Evolutionary conservation across 1,284 basidiomycete genomes (phyloP).

Genomic region (Neotropicomus parvogracilis): DNA sequence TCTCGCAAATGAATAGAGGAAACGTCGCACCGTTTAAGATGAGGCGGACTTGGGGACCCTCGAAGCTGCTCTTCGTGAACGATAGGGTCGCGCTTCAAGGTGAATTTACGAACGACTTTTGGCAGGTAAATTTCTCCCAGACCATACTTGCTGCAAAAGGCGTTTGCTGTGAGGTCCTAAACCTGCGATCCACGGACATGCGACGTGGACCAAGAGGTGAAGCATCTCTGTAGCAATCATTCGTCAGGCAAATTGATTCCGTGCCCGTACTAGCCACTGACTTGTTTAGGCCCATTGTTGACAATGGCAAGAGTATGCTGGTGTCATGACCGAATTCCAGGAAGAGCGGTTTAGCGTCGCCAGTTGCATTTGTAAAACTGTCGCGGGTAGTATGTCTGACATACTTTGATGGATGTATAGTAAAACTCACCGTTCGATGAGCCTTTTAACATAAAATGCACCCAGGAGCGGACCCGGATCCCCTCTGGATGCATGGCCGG

Average conservation of each 20-base stretch:
- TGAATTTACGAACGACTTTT: slow-evolving; percentile 26
- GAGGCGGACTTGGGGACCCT: slow-evolving; percentile 41
- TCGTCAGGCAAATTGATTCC: neutral
- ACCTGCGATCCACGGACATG: slow-evolving; percentile 34
- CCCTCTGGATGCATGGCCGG: slow-evolving; percentile 42
- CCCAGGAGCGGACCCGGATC: slow-evolving; percentile 41
- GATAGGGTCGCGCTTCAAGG: neutral
- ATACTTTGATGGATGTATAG: neutral
- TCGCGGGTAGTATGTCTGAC: neutral
- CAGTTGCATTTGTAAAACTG: slow-evolving; percentile 40
- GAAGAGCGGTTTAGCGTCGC: slow-evolving; percentile 35
- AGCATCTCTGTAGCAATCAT: slow-evolving; percentile 29
- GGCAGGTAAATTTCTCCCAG: slow-evolving; percentile 44
- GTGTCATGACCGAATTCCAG: slow-evolving; percentile 51
- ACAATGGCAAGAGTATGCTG: slow-evolving; percentile 44
- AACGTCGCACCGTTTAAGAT: slow-evolving; percentile 43
- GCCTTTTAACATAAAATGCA: slow-evolving; percentile 41
- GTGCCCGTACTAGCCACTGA: slow-evolving; percentile 15
- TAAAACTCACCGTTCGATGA: slow-evolving; percentile 38
- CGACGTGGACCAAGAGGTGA: slow-evolving; percentile 32
- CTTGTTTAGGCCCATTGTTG: slow-evolving; percentile 42
- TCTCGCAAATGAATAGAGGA: slow-evolving; percentile 35
- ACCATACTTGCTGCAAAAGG: slow-evolving; percentile 47
- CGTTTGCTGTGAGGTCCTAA: slow-evolving; percentile 41
- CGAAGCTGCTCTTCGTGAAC: slow-evolving; percentile 24